These are phyloP conservation scores for Ascocoryne sarcoides DNA, from an alignment of 2,329 filamentous ascomycete genomes.

Conservation along the genomic window DNA sequence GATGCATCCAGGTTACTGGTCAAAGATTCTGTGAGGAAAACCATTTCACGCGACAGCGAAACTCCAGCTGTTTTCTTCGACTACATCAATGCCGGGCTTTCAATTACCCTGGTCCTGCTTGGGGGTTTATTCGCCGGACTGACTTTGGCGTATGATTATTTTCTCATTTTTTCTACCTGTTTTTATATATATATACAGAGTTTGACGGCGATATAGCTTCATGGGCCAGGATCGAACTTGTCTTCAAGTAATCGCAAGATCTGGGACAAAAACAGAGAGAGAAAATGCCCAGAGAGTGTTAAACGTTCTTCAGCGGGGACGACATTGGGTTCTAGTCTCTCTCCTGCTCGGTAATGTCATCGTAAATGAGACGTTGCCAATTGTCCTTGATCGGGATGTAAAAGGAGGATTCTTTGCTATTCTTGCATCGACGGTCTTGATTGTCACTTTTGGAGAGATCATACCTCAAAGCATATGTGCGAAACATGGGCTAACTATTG, in stretches of 20 bases:
- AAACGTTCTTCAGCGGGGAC: constrained; percentile 70
- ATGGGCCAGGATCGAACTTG: constrained; percentile 78
- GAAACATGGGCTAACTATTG: constrained; percentile 85
- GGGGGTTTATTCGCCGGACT: constrained; percentile 89
- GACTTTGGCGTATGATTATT: constrained; percentile 73
- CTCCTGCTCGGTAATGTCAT: constrained; percentile 90
- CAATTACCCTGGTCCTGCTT: no score
- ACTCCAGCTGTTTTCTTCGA: no score
- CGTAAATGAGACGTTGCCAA: constrained; percentile 89
- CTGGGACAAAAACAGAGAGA: constrained; percentile 69
- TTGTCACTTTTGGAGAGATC: constrained; percentile 93
- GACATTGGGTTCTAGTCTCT: constrained; percentile 95
- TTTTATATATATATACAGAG: background rate
- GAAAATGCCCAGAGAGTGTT: constrained; percentile 76
- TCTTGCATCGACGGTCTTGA: constrained; percentile 14
- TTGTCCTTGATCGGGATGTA: constrained; percentile 83
- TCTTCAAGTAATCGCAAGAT: constrained; percentile 80
- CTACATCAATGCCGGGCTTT: no score
- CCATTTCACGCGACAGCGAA: no score
- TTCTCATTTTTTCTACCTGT: background rate
- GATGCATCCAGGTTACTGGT: no score
- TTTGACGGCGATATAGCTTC: constrained; percentile 17
- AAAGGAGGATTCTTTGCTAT: constrained; percentile 68
- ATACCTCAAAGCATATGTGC: constrained; percentile 92
- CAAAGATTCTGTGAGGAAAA: no score